A percentile compares a stretch with the other conserved stretches of the same genome.
These are phyloP conservation scores for Maudiozyma serrabonitensis DNA, from an alignment of 805 yeast genomes.

Conservation along the genomic window DNA sequence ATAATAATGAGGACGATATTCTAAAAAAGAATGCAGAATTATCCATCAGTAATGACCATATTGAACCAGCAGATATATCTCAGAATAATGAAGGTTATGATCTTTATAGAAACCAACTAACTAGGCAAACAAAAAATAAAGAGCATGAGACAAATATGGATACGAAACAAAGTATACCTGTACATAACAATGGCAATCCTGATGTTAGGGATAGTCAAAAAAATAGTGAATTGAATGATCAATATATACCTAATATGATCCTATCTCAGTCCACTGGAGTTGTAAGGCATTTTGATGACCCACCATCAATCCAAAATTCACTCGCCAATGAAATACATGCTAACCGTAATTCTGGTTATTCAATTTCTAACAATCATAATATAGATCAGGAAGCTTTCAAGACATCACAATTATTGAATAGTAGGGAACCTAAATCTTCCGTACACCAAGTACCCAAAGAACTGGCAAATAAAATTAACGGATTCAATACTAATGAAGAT, in stretches of 20 bases:
- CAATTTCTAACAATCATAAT: neutral
- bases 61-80: constrained; percentile 5
- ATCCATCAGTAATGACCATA: constrained; percentile 9
- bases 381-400: neutral
- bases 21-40: neutral
- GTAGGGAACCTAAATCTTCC: neutral
- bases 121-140: constrained; percentile 13
- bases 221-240: constrained; percentile 16
- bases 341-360: neutral
- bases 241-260: constrained; percentile 34
- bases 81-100: constrained; percentile 7
- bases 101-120: constrained; percentile 10
- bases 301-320: constrained; percentile 27
- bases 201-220: neutral
- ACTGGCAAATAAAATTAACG: neutral
- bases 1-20: neutral
- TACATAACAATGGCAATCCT: neutral
- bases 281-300: constrained; percentile 33
- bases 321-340: constrained; percentile 11
- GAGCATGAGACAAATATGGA: neutral
- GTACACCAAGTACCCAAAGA: neutral
- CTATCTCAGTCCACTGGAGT: constrained; percentile 47
- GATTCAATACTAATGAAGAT: neutral
- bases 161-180: neutral
- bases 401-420: neutral